Evolutionary conservation across 2,329 filamentous ascomycete genomes (phyloP).

Genomic region (Paecilomyces dactylethromorphus): DNA sequence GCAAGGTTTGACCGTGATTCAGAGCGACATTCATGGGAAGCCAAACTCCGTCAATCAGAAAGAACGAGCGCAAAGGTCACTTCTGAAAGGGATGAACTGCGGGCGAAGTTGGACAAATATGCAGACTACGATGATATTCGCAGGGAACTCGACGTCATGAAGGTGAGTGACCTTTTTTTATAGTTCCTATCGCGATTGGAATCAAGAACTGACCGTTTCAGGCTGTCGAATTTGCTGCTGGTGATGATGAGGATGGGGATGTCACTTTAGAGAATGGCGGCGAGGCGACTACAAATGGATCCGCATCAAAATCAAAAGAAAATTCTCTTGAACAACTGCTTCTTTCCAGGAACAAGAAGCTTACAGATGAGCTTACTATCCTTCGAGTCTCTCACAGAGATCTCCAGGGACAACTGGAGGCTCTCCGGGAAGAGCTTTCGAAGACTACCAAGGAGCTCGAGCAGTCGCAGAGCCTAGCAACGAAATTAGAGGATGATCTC

Average conservation of each 20-base stretch:
- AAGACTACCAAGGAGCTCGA: slow-evolving; percentile 80
- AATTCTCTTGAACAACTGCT: slow-evolving; percentile 88
- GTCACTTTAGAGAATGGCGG: slow-evolving; percentile 27
- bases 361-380: slow-evolving; percentile 87
- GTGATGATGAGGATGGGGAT: slow-evolving; percentile 62
- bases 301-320: slow-evolving; percentile 53
- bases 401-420: slow-evolving; percentile 70
- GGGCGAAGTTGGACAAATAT: slow-evolving; percentile 78
- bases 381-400: slow-evolving; percentile 92
- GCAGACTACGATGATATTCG: slow-evolving; percentile 94
- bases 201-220: slow-evolving; percentile 17
- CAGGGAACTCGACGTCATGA: slow-evolving; percentile 90
- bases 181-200: background rate
- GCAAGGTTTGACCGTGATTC: slow-evolving; percentile 76
- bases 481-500: slow-evolving; percentile 87
- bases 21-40: slow-evolving; percentile 69
- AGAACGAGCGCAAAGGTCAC: slow-evolving; percentile 67
- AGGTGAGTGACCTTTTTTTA: slow-evolving; percentile 42
- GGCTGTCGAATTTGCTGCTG: slow-evolving; percentile 94
- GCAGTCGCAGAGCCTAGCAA: slow-evolving; percentile 73
- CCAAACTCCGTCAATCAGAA: slow-evolving; percentile 70
- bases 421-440: slow-evolving; percentile 76
- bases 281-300: slow-evolving; percentile 37
- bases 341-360: slow-evolving; percentile 89
- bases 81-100: slow-evolving; percentile 73